Base-by-base conservation (phyloP, 805 yeast genomes). In the Yarrowia yakushimensis region DNA sequence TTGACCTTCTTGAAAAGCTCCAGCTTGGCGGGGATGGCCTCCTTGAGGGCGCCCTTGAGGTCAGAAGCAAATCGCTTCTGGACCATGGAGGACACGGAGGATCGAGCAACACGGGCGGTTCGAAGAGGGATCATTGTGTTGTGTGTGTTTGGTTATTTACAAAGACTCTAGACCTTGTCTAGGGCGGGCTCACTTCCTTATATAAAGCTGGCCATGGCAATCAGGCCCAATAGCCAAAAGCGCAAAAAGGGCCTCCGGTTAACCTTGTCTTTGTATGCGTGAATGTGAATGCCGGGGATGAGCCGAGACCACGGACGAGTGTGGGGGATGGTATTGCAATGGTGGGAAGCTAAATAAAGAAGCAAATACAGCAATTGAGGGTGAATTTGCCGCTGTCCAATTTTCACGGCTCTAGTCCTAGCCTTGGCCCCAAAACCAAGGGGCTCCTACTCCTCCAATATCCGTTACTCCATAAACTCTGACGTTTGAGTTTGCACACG, bases 1-100 rank as follows among this genome's bases (percentile, higher is more conserved):
- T 78, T 82, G 63, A 82, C 73, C 48, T 75, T 67, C 60, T 73
- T 67, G 65, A 79, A 71, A 12, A 76, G 76, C 59, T 76, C 79
- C 33, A 73, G 68, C 65, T 77, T 77, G 33, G 74, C 75, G 13
- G 85, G 85, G 36, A 82, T 80, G 10, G 70, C 74, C 37, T 69
- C 72, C 25, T 69, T 67, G 41, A 77, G 70, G 57, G 76, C 69
- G 15, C 68, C 69, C 65, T 76, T 77, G 52, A 76, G 72, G 30
- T 63, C 65, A 3, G 59, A 55, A 41, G 61, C 61, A 39, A 39
- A 39, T 34, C 63, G 60, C 61, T 54, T 61, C 62, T 52, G 63
- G 52, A 45, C 43, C 63, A 48, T 46, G 46, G 63, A 46, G 37
- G 63, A n/a, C 60, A 31, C 59, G 39, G 48, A 39, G 37, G 61